phyloP scores from a whole-genome alignment of 2,329 filamentous ascomycete species.

The Ophiostoma pallidulum region DNA sequence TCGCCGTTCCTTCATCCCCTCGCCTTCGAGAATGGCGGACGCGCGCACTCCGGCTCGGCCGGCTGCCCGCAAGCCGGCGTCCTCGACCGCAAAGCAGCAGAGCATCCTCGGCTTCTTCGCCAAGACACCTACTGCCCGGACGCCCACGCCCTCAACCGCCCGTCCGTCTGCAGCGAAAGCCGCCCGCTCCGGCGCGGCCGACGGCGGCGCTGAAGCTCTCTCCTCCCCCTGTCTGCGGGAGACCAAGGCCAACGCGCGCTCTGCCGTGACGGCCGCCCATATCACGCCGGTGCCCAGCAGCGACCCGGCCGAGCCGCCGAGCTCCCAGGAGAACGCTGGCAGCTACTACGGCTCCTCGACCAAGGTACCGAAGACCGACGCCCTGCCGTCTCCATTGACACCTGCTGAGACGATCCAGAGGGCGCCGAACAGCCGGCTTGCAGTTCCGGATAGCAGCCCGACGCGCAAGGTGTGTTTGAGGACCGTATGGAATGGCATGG shows the following conservation, averaged over 20 bases:
- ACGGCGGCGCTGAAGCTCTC: slow-evolving; percentile 15
- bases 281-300: slow-evolving; percentile 74
- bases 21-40: slow-evolving; percentile 20
- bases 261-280: slow-evolving; percentile 28
- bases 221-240: slow-evolving; percentile 35
- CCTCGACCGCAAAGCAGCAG: slow-evolving; percentile 49
- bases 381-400: slow-evolving; percentile 32
- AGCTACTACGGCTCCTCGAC: slow-evolving; percentile 34
- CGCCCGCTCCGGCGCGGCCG: slow-evolving; percentile 18
- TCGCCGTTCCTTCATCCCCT: background rate
- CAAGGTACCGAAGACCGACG: slow-evolving; percentile 38
- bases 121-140: slow-evolving; percentile 48
- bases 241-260: slow-evolving; percentile 36
- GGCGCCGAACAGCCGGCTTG: slow-evolving; percentile 32
- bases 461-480: slow-evolving; percentile 57
- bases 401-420: slow-evolving; percentile 35
- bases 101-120: slow-evolving; percentile 76
- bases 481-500: background rate
- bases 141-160: slow-evolving; percentile 20
- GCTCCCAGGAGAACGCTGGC: slow-evolving; percentile 57
- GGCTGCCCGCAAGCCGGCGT: slow-evolving; percentile 31
- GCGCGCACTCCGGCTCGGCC: slow-evolving; percentile 30
- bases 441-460: slow-evolving; percentile 55
- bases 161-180: slow-evolving; percentile 15
- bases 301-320: slow-evolving; percentile 58